Conservation (phyloP, 768 basidiomycete species). For the Coprinopsis marcescibilis region DNA sequence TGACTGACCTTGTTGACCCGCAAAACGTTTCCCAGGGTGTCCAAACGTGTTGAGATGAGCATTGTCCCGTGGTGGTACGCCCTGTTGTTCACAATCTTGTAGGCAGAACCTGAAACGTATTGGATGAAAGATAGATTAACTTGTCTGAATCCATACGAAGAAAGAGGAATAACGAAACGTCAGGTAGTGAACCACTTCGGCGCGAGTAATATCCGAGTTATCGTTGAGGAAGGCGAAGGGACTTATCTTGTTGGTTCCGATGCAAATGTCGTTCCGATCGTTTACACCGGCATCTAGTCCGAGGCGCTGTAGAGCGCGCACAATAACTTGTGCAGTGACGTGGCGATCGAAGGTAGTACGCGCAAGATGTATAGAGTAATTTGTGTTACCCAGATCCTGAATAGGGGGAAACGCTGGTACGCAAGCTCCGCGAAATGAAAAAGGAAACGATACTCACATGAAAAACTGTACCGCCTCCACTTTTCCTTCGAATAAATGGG, state of each 20-base stretch:
- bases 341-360: conserved; percentile 74
- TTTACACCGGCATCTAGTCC: conserved; percentile 76
- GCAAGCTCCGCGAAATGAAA: neutral
- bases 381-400: conserved; percentile 95
- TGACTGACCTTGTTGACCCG: conserved; percentile 51
- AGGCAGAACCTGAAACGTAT: conserved; percentile 95
- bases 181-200: neutral
- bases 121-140: conserved; percentile 12
- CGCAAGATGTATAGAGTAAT: conserved; percentile 91
- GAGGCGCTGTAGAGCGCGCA: conserved; percentile 71
- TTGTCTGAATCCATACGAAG: neutral
- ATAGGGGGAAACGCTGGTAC: neutral
- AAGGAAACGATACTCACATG: conserved; percentile 55
- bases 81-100: conserved; percentile 85
- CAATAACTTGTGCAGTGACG: conserved; percentile 69
- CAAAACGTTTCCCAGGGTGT: conserved; percentile 67
- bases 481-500: conserved; percentile 78
- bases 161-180: neutral
- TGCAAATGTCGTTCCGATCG: conserved; percentile 87
- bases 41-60: conserved; percentile 81
- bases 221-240: neutral
- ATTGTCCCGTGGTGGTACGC: conserved; percentile 99
- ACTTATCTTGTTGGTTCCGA: conserved; percentile 86
- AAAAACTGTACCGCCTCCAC: conserved; percentile 94
- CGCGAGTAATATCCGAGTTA: neutral